These are phyloP conservation scores for Beauveria pseudobassiana DNA, from an alignment of 2,329 filamentous ascomycete species.

Conservation along the genomic window DNA sequence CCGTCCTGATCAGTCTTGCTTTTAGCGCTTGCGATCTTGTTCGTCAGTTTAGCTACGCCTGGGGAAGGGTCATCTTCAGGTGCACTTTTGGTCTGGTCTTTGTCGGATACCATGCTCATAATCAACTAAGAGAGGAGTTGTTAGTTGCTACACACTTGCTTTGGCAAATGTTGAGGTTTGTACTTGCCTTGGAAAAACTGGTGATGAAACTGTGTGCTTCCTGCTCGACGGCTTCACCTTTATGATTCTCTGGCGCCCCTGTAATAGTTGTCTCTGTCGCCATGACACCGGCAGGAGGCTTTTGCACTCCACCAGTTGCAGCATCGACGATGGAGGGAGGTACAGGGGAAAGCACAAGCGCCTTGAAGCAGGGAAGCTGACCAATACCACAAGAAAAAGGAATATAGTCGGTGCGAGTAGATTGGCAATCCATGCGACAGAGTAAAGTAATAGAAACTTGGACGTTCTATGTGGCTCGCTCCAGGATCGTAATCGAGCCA, in stretches of 20 bases:
- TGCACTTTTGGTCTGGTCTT: conserved; percentile 26
- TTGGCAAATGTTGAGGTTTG: conserved; percentile 16
- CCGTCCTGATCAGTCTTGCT: too few species aligned
- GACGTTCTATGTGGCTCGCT: conserved; percentile 61
- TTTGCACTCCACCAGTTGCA: conserved; percentile 67
- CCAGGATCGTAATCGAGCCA: conserved; percentile 73
- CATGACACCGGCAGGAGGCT: conserved; percentile 66
- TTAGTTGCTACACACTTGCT: neutral
- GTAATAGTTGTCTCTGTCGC: conserved; percentile 72
- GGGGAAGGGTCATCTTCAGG: conserved; percentile 41
- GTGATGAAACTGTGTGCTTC: conserved; percentile 78
- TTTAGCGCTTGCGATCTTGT: too few species aligned
- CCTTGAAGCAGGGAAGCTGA: conserved; percentile 57
- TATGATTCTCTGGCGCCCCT: conserved; percentile 74
- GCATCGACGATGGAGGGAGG: conserved; percentile 65
- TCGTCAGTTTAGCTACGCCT: conserved; percentile 19
- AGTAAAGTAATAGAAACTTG: conserved; percentile 50
- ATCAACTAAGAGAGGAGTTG: neutral
- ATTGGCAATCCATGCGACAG: conserved; percentile 64
- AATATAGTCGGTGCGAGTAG: conserved; percentile 57
- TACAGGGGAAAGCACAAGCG: conserved; percentile 65
- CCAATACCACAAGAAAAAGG: conserved; percentile 53
- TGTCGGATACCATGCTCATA: neutral
- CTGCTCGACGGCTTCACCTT: conserved; percentile 75
- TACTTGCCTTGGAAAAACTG: conserved; percentile 43